Evolutionary conservation across 345 rosid genomes (phyloP).

Genomic region (Populus davidiana): DNA sequence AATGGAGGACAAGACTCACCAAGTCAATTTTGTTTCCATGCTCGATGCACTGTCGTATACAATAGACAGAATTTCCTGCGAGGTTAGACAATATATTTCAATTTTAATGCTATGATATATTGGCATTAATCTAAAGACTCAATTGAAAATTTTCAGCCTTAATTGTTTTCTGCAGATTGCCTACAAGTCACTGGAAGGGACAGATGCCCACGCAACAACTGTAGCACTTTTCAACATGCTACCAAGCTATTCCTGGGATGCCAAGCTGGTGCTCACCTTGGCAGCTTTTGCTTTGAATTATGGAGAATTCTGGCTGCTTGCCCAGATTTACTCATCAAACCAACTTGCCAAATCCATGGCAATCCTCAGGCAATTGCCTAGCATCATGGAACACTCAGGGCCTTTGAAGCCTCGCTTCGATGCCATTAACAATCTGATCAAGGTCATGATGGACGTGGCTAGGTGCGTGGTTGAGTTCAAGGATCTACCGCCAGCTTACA

Average conservation of each 20-base stretch:
- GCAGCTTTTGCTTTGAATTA: conserved; percentile 70
- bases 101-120: not conserved
- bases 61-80: conserved; percentile 27
- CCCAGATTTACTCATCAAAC: conserved; percentile 60
- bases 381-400: conserved; percentile 43
- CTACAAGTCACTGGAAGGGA: conserved; percentile 51
- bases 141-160: not conserved
- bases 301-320: conserved; percentile 78
- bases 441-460: conserved; percentile 51
- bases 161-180: conserved; percentile 39
- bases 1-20: conserved; percentile 17
- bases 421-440: conserved; percentile 55
- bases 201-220: conserved; percentile 59
- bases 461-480: conserved; percentile 54
- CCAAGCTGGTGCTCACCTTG: conserved; percentile 57
- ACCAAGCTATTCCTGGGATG: conserved; percentile 71
- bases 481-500: conserved; percentile 51
- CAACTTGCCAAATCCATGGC: conserved; percentile 69
- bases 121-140: not conserved
- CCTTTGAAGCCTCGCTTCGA: conserved; percentile 45
- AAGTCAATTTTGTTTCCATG: conserved; percentile 9
- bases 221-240: conserved; percentile 47
- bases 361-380: conserved; percentile 55
- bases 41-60: conserved; percentile 22
- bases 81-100: conserved; percentile 15